Evolutionary conservation across 306 rosid species (phyloP).

Genomic region (Vigna radiata): DNA sequence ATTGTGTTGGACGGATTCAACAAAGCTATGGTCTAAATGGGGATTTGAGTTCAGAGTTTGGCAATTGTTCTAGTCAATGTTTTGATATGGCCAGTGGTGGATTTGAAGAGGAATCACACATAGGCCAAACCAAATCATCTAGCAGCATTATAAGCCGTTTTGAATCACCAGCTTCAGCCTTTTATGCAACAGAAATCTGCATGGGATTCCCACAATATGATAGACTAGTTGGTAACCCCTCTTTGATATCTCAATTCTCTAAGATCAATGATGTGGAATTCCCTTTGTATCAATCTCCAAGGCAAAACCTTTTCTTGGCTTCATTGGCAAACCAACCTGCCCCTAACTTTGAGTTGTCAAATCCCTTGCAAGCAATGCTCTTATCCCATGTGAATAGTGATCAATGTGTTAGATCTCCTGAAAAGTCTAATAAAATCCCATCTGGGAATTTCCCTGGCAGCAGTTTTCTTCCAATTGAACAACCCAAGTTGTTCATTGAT

Average conservation of each 20-base stretch:
- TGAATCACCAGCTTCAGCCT: slow-evolving; percentile 74
- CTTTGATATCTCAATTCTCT: slow-evolving; percentile 46
- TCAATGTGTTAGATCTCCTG: slow-evolving; percentile 46
- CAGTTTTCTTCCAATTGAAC: slow-evolving; percentile 52
- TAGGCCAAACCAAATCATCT: slow-evolving; percentile 46
- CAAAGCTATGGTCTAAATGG: slow-evolving; percentile 52
- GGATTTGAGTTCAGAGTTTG: slow-evolving; percentile 50
- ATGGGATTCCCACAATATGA: slow-evolving; percentile 77
- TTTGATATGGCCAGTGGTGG: slow-evolving; percentile 47
- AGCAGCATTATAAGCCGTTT: slow-evolving; percentile 61
- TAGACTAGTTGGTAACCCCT: slow-evolving; percentile 45
- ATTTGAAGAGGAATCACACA: slow-evolving; percentile 47
- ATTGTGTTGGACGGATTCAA: slow-evolving; percentile 51
- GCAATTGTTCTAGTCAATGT: slow-evolving; percentile 48
- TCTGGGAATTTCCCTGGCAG: slow-evolving; percentile 34
- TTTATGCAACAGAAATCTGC: slow-evolving; percentile 70
- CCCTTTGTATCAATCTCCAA: slow-evolving; percentile 60
- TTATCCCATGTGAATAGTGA: slow-evolving; percentile 46
- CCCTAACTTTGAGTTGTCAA: slow-evolving; percentile 54
- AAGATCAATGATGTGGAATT: slow-evolving; percentile 48
- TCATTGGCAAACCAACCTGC: slow-evolving; percentile 48
- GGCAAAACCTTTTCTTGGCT: slow-evolving; percentile 48
- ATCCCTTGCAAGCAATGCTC: slow-evolving; percentile 60
- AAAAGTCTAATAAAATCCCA: slow-evolving; percentile 44
- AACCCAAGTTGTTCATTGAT: slow-evolving; percentile 50